Evolutionary conservation across 2,329 filamentous ascomycete genomes (phyloP).

Genomic region (Nemania sp.): DNA sequence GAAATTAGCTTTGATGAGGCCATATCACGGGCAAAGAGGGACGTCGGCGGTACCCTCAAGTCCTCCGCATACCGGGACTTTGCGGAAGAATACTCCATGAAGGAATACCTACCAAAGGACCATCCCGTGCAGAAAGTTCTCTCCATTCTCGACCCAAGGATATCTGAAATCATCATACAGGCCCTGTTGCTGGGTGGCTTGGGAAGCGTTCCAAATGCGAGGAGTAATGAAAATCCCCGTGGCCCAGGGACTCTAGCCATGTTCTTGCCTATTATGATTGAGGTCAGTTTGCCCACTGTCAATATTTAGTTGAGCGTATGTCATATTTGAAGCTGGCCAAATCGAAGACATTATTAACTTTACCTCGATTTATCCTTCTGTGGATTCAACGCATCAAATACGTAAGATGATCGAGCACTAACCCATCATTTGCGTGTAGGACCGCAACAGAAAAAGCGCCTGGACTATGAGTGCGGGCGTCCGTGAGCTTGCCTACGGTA

Average conservation of each 20-base stretch:
- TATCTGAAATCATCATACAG: slow-evolving; percentile 48
- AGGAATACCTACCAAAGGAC: slow-evolving; percentile 34
- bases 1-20: slow-evolving; percentile 29
- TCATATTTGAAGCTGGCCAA: too few relatives aligned
- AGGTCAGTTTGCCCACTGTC: slow-evolving; percentile 31
- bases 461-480: slow-evolving; percentile 46
- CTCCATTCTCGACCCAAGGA: slow-evolving; percentile 41
- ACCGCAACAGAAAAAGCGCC: slow-evolving; percentile 43
- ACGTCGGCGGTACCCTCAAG: slow-evolving; percentile 34
- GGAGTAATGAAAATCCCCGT: slow-evolving; percentile 15
- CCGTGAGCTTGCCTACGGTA: slow-evolving; percentile 45
- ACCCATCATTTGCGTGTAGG: slow-evolving; percentile 1
- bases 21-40: slow-evolving; percentile 32
- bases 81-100: slow-evolving; percentile 32
- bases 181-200: slow-evolving; percentile 38
- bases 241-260: slow-evolving; percentile 40
- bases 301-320: too few relatives aligned
- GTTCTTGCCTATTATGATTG: slow-evolving; percentile 48
- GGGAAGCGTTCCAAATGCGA: slow-evolving; percentile 31
- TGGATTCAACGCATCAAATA: too few relatives aligned
- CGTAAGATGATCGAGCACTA: not conserved
- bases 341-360: too few relatives aligned
- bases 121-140: slow-evolving; percentile 35
- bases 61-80: slow-evolving; percentile 32
- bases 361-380: too few relatives aligned